These are phyloP conservation scores for Phaeosphaeriaceae sp. DNA, from an alignment of 2,329 filamentous ascomycete species.

Conservation along the genomic window DNA sequence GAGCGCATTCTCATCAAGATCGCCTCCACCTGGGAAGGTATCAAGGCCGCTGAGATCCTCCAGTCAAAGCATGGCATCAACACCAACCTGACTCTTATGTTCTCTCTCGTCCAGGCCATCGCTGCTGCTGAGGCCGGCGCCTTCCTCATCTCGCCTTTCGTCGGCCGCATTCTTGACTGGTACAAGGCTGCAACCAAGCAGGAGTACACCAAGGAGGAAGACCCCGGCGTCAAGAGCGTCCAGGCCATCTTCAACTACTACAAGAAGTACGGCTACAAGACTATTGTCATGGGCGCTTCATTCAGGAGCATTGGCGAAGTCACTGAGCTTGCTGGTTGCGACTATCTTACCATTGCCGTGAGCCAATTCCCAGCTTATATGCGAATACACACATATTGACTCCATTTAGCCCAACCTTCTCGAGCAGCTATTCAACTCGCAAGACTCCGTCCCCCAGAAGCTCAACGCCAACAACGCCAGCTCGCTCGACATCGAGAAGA, in stretches of 20 bases:
- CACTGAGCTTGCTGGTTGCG: slow-evolving; percentile 95
- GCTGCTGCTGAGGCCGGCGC: slow-evolving; percentile 92
- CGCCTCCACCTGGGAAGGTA: slow-evolving; percentile 98
- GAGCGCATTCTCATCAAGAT: slow-evolving; percentile 98
- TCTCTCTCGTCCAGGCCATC: slow-evolving; percentile 93
- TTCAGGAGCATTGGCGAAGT: slow-evolving; percentile 98
- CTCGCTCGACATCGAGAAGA: slow-evolving; percentile 80
- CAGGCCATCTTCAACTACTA: slow-evolving; percentile 99
- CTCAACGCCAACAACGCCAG: slow-evolving; percentile 73
- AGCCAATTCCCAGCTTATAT: too few species aligned
- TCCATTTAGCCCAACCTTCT: slow-evolving; percentile 80
- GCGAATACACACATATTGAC: slow-evolving; percentile 29
- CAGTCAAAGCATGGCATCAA: slow-evolving; percentile 96
- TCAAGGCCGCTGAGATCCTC: slow-evolving; percentile 96
- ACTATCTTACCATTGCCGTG: slow-evolving; percentile 98
- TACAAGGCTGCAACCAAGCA: slow-evolving; percentile 97
- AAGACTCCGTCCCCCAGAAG: slow-evolving; percentile 85
- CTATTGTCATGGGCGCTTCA: slow-evolving; percentile 99
- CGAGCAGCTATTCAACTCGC: slow-evolving; percentile 90
- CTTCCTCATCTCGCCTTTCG: slow-evolving; percentile 98
- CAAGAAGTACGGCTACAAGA: slow-evolving; percentile 99
- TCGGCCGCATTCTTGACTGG: slow-evolving; percentile 99
- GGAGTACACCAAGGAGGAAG: slow-evolving; percentile 86
- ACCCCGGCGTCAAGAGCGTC: slow-evolving; percentile 95
- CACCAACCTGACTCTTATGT: slow-evolving; percentile 99